Percentiles rank a stretch among this genome's conserved stretches.
phyloP scores from a whole-genome alignment of 371 early-diverging fungal species.

The Saksenaea vasiformis region DNA sequence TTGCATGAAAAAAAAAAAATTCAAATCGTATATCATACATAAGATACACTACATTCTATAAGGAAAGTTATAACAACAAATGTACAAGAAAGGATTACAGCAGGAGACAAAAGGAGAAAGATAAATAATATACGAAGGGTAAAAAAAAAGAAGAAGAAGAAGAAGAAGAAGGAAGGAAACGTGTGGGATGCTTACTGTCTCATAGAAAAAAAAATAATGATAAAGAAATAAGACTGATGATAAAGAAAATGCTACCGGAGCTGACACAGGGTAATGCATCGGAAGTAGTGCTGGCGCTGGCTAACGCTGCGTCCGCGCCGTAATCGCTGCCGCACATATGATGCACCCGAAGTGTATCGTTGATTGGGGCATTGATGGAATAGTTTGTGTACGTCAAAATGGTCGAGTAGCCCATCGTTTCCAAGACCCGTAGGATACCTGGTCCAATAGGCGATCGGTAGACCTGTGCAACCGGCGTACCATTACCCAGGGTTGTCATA shows the following conservation, averaged over 20 bases:
- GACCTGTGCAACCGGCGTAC: neutral
- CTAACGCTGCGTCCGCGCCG: neutral
- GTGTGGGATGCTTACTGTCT: neutral
- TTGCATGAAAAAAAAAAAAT: neutral
- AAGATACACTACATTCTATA: slow-evolving; percentile 1
- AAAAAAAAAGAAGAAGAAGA: neutral
- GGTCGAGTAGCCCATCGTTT: slow-evolving; percentile 39
- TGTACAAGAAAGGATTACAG: neutral
- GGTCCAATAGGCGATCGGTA: slow-evolving; percentile 38
- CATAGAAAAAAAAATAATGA: neutral
- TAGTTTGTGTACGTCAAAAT: slow-evolving; percentile 34
- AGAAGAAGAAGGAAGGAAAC: neutral
- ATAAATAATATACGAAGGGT: neutral
- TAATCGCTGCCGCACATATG: slow-evolving; percentile 6
- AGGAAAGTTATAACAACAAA: neutral
- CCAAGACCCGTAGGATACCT: slow-evolving; percentile 36
- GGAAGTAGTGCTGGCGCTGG: neutral
- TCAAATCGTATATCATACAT: neutral
- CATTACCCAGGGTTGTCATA: slow-evolving; percentile 10
- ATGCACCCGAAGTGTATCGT: slow-evolving; percentile 12
- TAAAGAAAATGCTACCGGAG: neutral
- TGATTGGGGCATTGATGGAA: slow-evolving; percentile 9
- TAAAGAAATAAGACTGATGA: neutral
- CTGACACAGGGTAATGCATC: neutral
- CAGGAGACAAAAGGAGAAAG: neutral